Evolutionary conservation across 352 stramenopile genomes (phyloP).

Genomic region (Globisporangium heterothallicum): DNA sequence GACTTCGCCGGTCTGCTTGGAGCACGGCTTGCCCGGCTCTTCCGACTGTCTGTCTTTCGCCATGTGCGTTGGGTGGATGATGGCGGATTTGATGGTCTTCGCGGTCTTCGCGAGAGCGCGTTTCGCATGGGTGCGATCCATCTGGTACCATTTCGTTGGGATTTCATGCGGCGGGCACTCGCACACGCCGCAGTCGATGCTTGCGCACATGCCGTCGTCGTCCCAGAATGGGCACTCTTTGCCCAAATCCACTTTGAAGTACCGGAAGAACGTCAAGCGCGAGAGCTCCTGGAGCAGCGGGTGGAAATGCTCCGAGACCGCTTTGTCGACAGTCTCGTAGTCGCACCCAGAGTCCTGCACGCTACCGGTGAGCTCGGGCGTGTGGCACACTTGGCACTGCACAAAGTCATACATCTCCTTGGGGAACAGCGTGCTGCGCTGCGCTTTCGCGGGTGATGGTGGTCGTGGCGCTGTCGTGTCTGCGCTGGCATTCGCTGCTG

Average conservation of each 20-base stretch:
- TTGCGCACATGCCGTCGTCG: slow-evolving; percentile 88
- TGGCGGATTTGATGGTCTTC: slow-evolving; percentile 2
- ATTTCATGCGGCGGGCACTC: slow-evolving; percentile 87
- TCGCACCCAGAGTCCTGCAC: slow-evolving; percentile 82
- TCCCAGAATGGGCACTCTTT: slow-evolving; percentile 89
- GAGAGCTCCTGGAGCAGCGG: slow-evolving; percentile 75
- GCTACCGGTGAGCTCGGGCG: slow-evolving; percentile 71
- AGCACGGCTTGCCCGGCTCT: slow-evolving; percentile 37
- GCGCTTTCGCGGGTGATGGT: neutral
- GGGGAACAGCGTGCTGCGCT: slow-evolving; percentile 28
- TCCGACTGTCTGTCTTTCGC: slow-evolving; percentile 10
- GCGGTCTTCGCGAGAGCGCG: neutral
- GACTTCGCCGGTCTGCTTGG: slow-evolving; percentile 65
- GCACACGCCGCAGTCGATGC: slow-evolving; percentile 86
- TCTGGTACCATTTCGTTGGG: slow-evolving; percentile 66
- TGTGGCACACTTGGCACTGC: slow-evolving; percentile 79
- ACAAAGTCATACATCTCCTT: slow-evolving; percentile 74
- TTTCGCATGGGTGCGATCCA: slow-evolving; percentile 40
- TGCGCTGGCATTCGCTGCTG: neutral
- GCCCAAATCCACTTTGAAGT: slow-evolving; percentile 91
- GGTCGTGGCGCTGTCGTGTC: neutral
- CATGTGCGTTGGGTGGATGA: slow-evolving; percentile 2
- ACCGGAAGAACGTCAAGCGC: slow-evolving; percentile 88
- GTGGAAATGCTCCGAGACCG: slow-evolving; percentile 77
- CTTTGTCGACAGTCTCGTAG: slow-evolving; percentile 82